These are phyloP conservation scores for Apium graveolens DNA, from an alignment of 129 eudicot genomes.

Conservation along the genomic window DNA sequence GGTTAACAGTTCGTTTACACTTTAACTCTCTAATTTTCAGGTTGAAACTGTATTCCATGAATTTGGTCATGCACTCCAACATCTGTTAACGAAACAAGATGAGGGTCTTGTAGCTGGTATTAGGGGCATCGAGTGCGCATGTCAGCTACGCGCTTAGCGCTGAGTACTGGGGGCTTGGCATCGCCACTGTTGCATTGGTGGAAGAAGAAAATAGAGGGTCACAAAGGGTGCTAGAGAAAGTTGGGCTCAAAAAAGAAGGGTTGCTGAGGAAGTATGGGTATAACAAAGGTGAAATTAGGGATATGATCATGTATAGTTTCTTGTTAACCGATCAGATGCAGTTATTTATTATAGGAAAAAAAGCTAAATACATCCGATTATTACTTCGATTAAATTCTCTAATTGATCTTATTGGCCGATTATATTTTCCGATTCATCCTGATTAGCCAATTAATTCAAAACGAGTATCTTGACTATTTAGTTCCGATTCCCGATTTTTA, in stretches of 20 bases:
- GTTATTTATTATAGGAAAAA: background rate
- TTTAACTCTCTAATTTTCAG: conserved; percentile 24
- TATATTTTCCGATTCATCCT: too few relatives aligned
- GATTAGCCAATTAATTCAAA: too few relatives aligned
- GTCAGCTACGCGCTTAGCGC: conserved; percentile 39
- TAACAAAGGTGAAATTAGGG: conserved; percentile 38
- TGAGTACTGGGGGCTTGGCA: conserved; percentile 48
- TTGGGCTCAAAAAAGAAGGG: conserved; percentile 56
- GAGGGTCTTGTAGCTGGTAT: conserved; percentile 99
- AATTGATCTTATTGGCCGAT: too few relatives aligned
- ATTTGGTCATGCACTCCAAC: conserved; percentile 99
- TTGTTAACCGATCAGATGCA: conserved; percentile 15
- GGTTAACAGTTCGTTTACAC: background rate
- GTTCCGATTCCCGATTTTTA: too few relatives aligned
- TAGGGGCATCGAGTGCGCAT: conserved; percentile 74
- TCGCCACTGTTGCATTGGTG: conserved; percentile 47
- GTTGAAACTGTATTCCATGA: conserved; percentile 99
- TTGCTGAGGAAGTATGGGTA: conserved; percentile 57
- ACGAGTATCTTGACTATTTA: too few relatives aligned
- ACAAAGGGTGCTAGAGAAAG: conserved; percentile 58
- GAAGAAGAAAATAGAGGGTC: conserved; percentile 52
- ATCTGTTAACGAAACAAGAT: conserved; percentile 93
- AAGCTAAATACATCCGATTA: background rate
- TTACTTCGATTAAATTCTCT: too few relatives aligned
- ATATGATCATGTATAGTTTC: conserved; percentile 33